Percentiles rank a stretch among this genome's conserved stretches.
phyloP scores from a whole-genome alignment of 192 early-diverging fungal genomes.

The Coemansia sp. region DNA sequence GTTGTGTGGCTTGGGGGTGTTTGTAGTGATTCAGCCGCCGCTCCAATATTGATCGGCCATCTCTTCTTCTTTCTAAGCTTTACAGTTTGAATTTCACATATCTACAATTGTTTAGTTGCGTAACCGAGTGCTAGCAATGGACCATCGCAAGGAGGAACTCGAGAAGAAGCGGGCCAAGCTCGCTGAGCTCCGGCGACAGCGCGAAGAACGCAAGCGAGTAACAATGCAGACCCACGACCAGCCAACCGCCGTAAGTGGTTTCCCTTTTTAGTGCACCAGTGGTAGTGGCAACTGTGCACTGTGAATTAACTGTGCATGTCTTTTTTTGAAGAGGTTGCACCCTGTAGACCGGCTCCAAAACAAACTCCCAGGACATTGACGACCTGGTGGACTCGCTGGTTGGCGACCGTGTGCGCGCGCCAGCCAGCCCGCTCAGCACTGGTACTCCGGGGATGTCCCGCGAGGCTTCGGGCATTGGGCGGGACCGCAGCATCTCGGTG shows the following conservation, averaged over 20 bases:
- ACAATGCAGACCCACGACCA: slow-evolving; percentile 40
- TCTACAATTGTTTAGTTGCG: neutral
- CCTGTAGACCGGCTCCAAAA: slow-evolving; percentile 25
- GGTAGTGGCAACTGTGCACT: neutral
- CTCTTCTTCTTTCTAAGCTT: neutral
- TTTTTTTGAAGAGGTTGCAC: neutral
- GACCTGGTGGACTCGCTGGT: slow-evolving; percentile 86
- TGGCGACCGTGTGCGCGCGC: slow-evolving; percentile 54
- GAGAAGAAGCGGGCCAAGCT: slow-evolving; percentile 93
- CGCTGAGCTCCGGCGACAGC: slow-evolving; percentile 80
- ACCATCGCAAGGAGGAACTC: slow-evolving; percentile 77
- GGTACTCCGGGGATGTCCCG: slow-evolving; percentile 20
- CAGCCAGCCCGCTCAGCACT: slow-evolving; percentile 17
- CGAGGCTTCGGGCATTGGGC: slow-evolving; percentile 20
- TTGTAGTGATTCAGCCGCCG: neutral
- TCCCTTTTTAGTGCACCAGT: neutral
- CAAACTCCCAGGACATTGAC: slow-evolving; percentile 75
- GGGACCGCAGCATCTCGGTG: slow-evolving; percentile 45
- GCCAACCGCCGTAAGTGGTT: slow-evolving; percentile 30
- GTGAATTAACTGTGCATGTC: neutral
- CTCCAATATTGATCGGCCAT: neutral
- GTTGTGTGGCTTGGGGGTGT: no score
- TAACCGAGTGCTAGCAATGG: slow-evolving; percentile 52
- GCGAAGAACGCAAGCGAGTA: slow-evolving; percentile 74
- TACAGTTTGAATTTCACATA: neutral